phyloP scores from a whole-genome alignment of 2,329 filamentous ascomycete genomes.

The Daldinia sp. region DNA sequence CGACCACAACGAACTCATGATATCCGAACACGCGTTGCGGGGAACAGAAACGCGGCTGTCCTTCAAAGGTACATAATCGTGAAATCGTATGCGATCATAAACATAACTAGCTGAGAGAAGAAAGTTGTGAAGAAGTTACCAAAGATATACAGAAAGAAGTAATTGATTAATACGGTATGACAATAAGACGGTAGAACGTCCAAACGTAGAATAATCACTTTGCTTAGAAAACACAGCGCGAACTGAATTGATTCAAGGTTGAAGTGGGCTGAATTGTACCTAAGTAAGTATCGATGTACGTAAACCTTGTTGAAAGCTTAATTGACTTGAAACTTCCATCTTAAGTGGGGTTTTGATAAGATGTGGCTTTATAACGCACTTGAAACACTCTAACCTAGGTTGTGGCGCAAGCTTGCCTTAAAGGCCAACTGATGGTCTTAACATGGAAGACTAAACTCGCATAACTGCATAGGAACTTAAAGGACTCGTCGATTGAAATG shows the following conservation, averaged over 20 bases:
- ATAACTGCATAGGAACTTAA: too few relatives aligned
- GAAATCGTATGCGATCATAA: not conserved
- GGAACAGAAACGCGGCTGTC: conserved; percentile 29
- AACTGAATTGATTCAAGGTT: conserved; percentile 2
- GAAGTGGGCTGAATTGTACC: conserved; percentile 21
- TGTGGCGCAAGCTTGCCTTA: conserved; percentile 30
- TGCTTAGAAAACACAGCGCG: conserved; percentile 4
- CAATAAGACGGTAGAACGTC: not conserved
- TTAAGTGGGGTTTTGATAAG: not conserved
- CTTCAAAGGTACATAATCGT: conserved; percentile 40
- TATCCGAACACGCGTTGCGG: conserved; percentile 39
- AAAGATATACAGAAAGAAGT: not conserved
- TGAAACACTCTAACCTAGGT: not conserved
- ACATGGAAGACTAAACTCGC: too few relatives aligned
- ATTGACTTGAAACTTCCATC: too few relatives aligned
- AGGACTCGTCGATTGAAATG: too few relatives aligned
- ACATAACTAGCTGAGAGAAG: not conserved
- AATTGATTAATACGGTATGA: too few relatives aligned
- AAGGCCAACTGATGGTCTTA: too few relatives aligned
- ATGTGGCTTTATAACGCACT: not conserved
- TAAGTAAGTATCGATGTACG: not conserved
- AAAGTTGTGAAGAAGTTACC: not conserved
- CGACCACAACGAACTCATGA: conserved; percentile 57
- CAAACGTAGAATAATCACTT: conserved; percentile 7
- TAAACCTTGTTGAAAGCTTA: too few relatives aligned